Evolutionary conservation across 208 protist genomes (phyloP).

Genomic region (Trypanosoma caninum): DNA sequence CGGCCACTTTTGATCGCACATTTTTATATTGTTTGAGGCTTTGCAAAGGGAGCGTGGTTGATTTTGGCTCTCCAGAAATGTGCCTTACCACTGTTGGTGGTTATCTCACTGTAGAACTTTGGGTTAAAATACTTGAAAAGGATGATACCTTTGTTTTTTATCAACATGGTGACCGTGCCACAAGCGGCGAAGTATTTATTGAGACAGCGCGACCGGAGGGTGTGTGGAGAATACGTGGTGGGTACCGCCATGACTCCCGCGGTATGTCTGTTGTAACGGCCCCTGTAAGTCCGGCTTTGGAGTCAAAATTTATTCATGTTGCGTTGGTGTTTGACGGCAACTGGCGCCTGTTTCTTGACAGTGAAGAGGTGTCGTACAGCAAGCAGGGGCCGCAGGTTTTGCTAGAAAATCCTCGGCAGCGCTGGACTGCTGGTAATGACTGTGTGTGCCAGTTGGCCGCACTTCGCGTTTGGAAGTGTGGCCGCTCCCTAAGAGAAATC

Average conservation of each 20-base stretch:
- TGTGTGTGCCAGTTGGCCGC: slow-evolving; percentile 77
- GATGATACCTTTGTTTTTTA: slow-evolving; percentile 82
- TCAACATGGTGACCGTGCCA: slow-evolving; percentile 85
- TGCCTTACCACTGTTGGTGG: slow-evolving; percentile 60
- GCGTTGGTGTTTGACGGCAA: slow-evolving; percentile 84
- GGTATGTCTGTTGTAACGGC: slow-evolving; percentile 73
- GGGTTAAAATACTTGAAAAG: slow-evolving; percentile 73
- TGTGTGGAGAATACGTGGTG: slow-evolving; percentile 73
- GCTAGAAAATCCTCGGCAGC: slow-evolving; percentile 63
- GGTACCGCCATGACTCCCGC: slow-evolving; percentile 83
- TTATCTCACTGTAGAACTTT: slow-evolving; percentile 86
- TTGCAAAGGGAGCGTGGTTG: slow-evolving; percentile 61
- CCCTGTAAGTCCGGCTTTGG: slow-evolving; percentile 53
- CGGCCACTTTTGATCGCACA: slow-evolving; percentile 19
- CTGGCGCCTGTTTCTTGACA: slow-evolving; percentile 84
- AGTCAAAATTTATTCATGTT: slow-evolving; percentile 74
- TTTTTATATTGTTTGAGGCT: slow-evolving; percentile 52
- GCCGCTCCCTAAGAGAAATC: slow-evolving; percentile 59
- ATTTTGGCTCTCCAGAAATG: slow-evolving; percentile 68
- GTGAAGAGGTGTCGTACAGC: slow-evolving; percentile 62
- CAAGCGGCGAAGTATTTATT: slow-evolving; percentile 87
- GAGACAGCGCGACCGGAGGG: slow-evolving; percentile 79
- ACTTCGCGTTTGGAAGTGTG: slow-evolving; percentile 75
- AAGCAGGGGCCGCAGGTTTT: slow-evolving; percentile 67
- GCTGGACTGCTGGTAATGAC: slow-evolving; percentile 74